Conservation (phyloP, 345 rosid genomes). For the Trapa bicornis region DNA sequence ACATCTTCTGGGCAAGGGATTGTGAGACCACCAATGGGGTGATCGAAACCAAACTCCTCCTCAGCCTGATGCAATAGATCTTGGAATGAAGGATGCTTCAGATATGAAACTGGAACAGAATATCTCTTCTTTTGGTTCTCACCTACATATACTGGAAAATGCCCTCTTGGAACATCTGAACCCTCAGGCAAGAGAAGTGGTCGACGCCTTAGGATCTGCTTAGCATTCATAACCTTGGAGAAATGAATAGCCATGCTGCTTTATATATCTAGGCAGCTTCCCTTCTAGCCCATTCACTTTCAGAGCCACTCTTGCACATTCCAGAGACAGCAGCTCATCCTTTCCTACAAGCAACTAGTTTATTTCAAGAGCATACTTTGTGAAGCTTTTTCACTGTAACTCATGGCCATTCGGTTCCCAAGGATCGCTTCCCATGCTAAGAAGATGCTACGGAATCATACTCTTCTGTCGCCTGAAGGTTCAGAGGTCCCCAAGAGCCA, state of each 20-base stretch:
- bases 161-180: background rate
- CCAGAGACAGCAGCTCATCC: too few relatives aligned
- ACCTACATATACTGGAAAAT: background rate
- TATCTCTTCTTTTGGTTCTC: conserved; percentile 1
- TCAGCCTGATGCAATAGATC: background rate
- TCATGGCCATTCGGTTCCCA: too few relatives aligned
- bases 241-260: background rate
- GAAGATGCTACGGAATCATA: too few relatives aligned
- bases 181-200: background rate
- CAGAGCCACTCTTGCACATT: too few relatives aligned
- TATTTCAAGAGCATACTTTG: too few relatives aligned
- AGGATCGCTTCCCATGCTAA: too few relatives aligned
- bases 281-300: too few relatives aligned
- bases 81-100: conserved; percentile 1
- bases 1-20: conserved; percentile 1
- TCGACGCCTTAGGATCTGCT: background rate
- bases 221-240: background rate
- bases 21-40: background rate
- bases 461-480: too few relatives aligned
- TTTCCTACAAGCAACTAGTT: too few relatives aligned
- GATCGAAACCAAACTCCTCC: conserved; percentile 1
- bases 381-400: too few relatives aligned
- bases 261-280: too few relatives aligned
- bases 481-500: too few relatives aligned
- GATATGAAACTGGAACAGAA: background rate